Conservation (phyloP, 2,329 filamentous ascomycete species). For the Zalaria obscura region DNA sequence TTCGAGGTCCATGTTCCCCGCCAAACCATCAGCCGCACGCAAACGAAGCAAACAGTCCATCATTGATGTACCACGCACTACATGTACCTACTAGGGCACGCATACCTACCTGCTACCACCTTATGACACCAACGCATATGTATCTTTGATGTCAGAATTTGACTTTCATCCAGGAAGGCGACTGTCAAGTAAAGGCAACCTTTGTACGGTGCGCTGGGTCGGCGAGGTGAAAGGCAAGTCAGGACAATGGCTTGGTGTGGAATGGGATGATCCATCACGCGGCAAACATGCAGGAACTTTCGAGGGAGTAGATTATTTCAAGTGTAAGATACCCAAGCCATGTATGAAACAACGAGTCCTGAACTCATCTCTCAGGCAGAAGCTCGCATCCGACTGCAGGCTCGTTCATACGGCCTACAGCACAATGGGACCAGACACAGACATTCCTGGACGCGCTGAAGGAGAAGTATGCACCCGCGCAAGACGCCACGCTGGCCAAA, state of each 20-base stretch:
- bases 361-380: conserved; percentile 32
- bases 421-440: conserved; percentile 51
- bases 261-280: conserved; percentile 80
- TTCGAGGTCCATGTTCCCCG: too few relatives aligned
- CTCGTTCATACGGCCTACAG: conserved; percentile 73
- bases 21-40: too few relatives aligned
- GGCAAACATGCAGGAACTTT: conserved; percentile 87
- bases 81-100: too few relatives aligned
- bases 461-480: conserved; percentile 61
- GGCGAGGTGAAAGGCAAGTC: conserved; percentile 63
- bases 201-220: conserved; percentile 76
- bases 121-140: neutral
- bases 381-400: conserved; percentile 55
- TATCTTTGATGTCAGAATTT: neutral
- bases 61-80: too few relatives aligned
- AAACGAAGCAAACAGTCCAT: too few relatives aligned
- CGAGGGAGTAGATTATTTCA: conserved; percentile 66
- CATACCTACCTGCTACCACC: too few relatives aligned
- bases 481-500: conserved; percentile 19
- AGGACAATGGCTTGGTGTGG: conserved; percentile 80
- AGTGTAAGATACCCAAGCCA: conserved; percentile 43
- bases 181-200: conserved; percentile 59
- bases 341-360: conserved; percentile 1
- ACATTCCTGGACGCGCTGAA: conserved; percentile 69
- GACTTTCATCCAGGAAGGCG: conserved; percentile 50